These are phyloP conservation scores for Pythium vanterpoolii DNA, from an alignment of 352 stramenopile species.

Conservation along the genomic window DNA sequence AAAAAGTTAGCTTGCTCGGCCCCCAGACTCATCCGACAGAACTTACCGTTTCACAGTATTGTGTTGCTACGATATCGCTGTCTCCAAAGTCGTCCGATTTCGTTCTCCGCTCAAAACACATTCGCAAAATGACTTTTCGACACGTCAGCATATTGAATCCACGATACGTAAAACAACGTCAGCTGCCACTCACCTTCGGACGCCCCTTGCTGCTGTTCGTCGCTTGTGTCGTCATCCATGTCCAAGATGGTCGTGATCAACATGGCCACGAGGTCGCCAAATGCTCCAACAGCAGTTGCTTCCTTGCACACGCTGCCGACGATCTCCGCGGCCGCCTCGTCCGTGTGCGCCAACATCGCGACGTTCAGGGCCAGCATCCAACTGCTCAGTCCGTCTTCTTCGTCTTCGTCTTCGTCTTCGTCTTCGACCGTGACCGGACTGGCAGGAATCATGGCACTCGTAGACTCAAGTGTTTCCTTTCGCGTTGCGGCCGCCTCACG, in stretches of 20 bases:
- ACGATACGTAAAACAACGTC: not conserved
- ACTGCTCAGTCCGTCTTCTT: not conserved
- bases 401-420: not conserved
- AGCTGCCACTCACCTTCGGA: slow-evolving; percentile 3
- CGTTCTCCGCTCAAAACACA: slow-evolving; percentile 3
- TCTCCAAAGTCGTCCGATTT: not conserved
- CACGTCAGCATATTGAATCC: not conserved
- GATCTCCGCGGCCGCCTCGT: not conserved
- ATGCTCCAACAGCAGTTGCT: slow-evolving; percentile 1
- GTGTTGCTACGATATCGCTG: not conserved
- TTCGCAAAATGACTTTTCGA: slow-evolving; percentile 8
- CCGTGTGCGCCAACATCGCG: slow-evolving; percentile 6
- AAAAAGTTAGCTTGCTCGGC: too few relatives aligned
- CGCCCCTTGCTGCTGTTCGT: not conserved
- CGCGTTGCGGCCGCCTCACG: not conserved
- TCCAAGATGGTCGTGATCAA: slow-evolving; percentile 11
- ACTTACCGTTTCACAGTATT: slow-evolving; percentile 7
- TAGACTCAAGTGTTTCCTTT: not conserved
- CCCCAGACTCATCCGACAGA: not conserved
- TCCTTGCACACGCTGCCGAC: slow-evolving; percentile 4
- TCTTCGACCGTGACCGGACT: not conserved
- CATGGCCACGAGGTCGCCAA: slow-evolving; percentile 11
- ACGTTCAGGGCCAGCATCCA: not conserved
- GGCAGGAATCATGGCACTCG: not conserved
- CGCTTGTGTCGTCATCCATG: not conserved